These are phyloP conservation scores for Tetrahymena elliotti DNA, from an alignment of 73 alveolate species.

Conservation along the genomic window DNA sequence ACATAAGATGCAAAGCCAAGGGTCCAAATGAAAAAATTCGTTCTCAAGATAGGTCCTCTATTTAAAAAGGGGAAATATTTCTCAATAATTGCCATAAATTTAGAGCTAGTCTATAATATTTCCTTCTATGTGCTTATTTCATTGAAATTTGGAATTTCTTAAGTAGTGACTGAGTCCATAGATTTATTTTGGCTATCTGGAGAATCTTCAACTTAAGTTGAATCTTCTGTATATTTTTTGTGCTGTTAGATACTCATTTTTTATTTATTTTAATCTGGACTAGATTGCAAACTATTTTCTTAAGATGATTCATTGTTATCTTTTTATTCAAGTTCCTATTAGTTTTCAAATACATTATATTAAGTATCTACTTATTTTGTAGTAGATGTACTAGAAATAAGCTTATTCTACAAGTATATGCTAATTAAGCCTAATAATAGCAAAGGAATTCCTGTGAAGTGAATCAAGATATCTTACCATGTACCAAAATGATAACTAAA, in stretches of 20 bases:
- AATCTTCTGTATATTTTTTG: neutral
- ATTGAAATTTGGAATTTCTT: neutral
- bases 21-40: neutral
- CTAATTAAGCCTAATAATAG: neutral
- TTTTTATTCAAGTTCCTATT: neutral
- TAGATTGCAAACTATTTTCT: neutral
- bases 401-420: neutral
- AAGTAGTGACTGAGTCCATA: neutral
- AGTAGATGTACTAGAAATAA: neutral
- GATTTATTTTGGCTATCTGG: neutral
- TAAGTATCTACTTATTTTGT: neutral
- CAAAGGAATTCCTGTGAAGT: neutral
- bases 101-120: neutral
- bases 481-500: neutral
- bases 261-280: neutral
- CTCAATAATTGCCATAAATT: neutral
- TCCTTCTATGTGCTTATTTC: no score
- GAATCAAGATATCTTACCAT: neutral
- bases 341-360: neutral
- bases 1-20: neutral
- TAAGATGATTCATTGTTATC: neutral
- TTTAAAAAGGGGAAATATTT: neutral
- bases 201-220: neutral
- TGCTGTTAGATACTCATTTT: neutral
- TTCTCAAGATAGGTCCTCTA: neutral